Conservation (phyloP, 2,329 filamentous ascomycete species). For the Chalaropsis thielavioides region DNA sequence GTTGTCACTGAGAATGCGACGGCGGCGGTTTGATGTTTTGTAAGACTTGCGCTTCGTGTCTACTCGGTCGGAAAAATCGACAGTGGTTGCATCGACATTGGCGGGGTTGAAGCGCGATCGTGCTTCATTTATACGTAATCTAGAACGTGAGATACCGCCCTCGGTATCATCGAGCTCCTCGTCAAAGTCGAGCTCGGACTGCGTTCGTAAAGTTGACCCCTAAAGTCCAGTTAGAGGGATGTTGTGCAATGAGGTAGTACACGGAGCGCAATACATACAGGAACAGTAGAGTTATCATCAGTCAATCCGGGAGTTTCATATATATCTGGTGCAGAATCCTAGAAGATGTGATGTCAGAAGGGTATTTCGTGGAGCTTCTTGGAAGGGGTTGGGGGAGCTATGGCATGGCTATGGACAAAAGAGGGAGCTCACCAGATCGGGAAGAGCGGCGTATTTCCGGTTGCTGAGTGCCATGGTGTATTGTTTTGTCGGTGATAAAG, state of each 20-base stretch:
- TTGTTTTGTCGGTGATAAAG: neutral
- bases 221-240: conserved; percentile 21
- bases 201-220: conserved; percentile 41
- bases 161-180: conserved; percentile 48
- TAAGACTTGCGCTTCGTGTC: conserved; percentile 73
- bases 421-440: conserved; percentile 50
- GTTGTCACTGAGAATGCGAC: conserved; percentile 47
- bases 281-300: conserved; percentile 75
- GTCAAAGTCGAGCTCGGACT: conserved; percentile 48
- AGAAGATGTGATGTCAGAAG: conserved; percentile 11
- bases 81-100: conserved; percentile 59
- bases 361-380: conserved; percentile 19
- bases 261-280: conserved; percentile 36
- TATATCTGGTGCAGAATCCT: conserved; percentile 87
- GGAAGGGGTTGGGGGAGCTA: neutral
- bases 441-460: conserved; percentile 68
- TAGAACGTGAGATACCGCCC: conserved; percentile 58
- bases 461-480: conserved; percentile 55
- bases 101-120: conserved; percentile 64
- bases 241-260: neutral
- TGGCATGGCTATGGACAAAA: conserved; percentile 16
- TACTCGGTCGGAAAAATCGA: conserved; percentile 83
- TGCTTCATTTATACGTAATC: conserved; percentile 64
- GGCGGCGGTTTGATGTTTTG: conserved; percentile 54
- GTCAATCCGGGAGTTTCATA: conserved; percentile 92